phyloP scores from a whole-genome alignment of 2,329 filamentous ascomycete species.

The Onygenales sp. region DNA sequence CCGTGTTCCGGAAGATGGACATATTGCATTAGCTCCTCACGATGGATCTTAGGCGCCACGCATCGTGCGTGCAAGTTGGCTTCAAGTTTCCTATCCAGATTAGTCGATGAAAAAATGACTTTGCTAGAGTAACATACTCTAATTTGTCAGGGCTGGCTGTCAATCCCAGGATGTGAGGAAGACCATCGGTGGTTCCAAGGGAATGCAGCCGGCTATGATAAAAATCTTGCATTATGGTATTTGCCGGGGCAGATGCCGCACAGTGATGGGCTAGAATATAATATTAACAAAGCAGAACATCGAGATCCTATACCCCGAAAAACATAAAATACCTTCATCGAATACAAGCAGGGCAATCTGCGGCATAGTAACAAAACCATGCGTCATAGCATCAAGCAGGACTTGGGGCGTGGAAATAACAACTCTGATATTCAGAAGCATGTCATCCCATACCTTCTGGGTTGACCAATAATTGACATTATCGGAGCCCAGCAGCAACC shows the following conservation, averaged over 20 bases:
- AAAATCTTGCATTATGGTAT: slow-evolving; percentile 62
- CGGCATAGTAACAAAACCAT: slow-evolving; percentile 61
- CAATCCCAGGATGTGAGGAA: slow-evolving; percentile 65
- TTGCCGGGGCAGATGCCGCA: slow-evolving; percentile 52
- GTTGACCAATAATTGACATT: slow-evolving; percentile 65
- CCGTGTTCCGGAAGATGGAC: slow-evolving; percentile 57
- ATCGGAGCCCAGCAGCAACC: slow-evolving; percentile 58
- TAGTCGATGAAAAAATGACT: neutral
- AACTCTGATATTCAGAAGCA: slow-evolving; percentile 56
- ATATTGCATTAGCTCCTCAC: slow-evolving; percentile 58
- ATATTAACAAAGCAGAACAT: neutral
- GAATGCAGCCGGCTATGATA: slow-evolving; percentile 47
- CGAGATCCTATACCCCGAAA: neutral
- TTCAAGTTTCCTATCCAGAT: slow-evolving; percentile 47
- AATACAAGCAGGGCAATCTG: slow-evolving; percentile 63
- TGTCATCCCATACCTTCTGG: slow-evolving; percentile 55
- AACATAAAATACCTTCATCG: slow-evolving; percentile 58
- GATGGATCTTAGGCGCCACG: slow-evolving; percentile 57
- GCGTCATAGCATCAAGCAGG: slow-evolving; percentile 61
- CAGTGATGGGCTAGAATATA: slow-evolving; percentile 61
- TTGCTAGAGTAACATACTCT: slow-evolving; percentile 24
- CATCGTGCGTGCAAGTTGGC: slow-evolving; percentile 59
- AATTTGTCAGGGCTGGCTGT: slow-evolving; percentile 66
- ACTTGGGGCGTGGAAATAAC: slow-evolving; percentile 71
- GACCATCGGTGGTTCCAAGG: slow-evolving; percentile 20